Percentiles rank a stretch among this genome's conserved stretches.
These are phyloP conservation scores for Marsdenia floribunda DNA, from an alignment of 257 asterid genomes.

Conservation along the genomic window DNA sequence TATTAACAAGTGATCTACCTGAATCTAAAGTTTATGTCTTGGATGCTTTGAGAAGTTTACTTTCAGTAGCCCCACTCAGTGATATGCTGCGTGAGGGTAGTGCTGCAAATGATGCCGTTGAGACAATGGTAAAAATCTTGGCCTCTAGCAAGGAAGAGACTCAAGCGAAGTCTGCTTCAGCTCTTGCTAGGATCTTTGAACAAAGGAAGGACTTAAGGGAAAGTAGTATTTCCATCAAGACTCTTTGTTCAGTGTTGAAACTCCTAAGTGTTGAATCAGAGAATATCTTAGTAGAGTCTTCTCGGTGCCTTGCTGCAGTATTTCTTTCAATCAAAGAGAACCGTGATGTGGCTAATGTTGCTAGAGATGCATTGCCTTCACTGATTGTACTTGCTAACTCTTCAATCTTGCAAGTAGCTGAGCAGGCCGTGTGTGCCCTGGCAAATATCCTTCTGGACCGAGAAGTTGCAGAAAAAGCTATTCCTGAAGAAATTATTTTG, in stretches of 20 bases:
- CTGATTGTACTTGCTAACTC: slow-evolving; percentile 75
- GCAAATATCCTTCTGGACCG: slow-evolving; percentile 86
- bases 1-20: slow-evolving; percentile 84
- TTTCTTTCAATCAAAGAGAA: slow-evolving; percentile 86
- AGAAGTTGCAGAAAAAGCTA: slow-evolving; percentile 68
- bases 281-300: slow-evolving; percentile 60
- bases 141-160: slow-evolving; percentile 83
- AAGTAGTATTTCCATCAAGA: slow-evolving; percentile 59
- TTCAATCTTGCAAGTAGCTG: slow-evolving; percentile 68
- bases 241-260: slow-evolving; percentile 59
- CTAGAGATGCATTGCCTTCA: slow-evolving; percentile 70
- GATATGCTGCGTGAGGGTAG: slow-evolving; percentile 94
- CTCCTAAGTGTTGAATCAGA: slow-evolving; percentile 72
- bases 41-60: slow-evolving; percentile 87
- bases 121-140: slow-evolving; percentile 83
- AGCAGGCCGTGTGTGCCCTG: slow-evolving; percentile 94
- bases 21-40: slow-evolving; percentile 91
- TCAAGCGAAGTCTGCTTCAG: slow-evolving; percentile 81
- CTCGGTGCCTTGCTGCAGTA: slow-evolving; percentile 76
- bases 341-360: slow-evolving; percentile 77
- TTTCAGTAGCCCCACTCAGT: slow-evolving; percentile 72
- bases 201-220: slow-evolving; percentile 92
- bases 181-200: slow-evolving; percentile 82
- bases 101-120: slow-evolving; percentile 96
- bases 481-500: slow-evolving; percentile 68